Percentiles rank a stretch among this genome's conserved stretches.
Evolutionary conservation across 805 yeast genomes (phyloP).

Genomic region (Candida sonorensis): DNA sequence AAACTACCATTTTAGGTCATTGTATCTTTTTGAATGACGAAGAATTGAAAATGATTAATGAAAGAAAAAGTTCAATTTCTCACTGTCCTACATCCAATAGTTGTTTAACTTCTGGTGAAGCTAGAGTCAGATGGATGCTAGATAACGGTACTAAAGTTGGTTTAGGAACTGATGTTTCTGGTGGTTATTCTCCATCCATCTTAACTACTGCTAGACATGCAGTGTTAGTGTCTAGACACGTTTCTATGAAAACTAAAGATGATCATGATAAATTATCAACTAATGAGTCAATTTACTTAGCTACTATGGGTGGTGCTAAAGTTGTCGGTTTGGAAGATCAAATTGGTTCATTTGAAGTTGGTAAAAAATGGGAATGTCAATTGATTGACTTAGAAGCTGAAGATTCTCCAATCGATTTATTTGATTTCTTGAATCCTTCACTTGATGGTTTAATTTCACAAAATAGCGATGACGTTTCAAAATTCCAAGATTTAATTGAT

Average conservation of each 20-base stretch:
- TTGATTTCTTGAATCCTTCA: conserved; percentile 57
- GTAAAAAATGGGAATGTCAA: conserved; percentile 83
- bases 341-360: conserved; percentile 68
- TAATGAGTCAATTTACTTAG: conserved; percentile 71
- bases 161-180: conserved; percentile 75
- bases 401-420: conserved; percentile 64
- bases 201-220: conserved; percentile 65
- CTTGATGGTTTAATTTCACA: conserved; percentile 16
- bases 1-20: conserved; percentile 79
- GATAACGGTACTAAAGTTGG: conserved; percentile 67
- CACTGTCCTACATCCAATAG: conserved; percentile 95
- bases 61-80: conserved; percentile 50
- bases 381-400: conserved; percentile 50
- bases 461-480: conserved; percentile 15
- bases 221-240: conserved; percentile 60
- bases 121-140: conserved; percentile 66
- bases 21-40: conserved; percentile 67
- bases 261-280: conserved; percentile 47
- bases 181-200: conserved; percentile 65
- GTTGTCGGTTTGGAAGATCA: conserved; percentile 51
- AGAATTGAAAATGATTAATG: conserved; percentile 54
- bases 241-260: conserved; percentile 48
- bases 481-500: conserved; percentile 54
- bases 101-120: conserved; percentile 84
- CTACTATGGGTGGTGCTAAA: conserved; percentile 86